These are phyloP conservation scores for Aspergillus fructus DNA, from an alignment of 2,329 filamentous ascomycete species.

Conservation along the genomic window DNA sequence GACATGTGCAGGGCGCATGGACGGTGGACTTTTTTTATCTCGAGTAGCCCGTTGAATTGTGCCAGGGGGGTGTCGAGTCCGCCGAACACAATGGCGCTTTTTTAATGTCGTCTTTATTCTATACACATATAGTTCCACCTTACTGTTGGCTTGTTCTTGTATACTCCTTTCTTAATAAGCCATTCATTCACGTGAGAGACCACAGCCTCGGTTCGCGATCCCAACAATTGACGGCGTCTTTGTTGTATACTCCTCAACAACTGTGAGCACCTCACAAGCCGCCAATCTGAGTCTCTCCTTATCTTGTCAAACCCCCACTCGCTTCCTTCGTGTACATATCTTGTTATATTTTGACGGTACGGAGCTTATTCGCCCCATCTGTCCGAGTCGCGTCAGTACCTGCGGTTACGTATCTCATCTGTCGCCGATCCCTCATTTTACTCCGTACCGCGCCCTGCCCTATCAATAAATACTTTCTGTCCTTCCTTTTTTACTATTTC, in stretches of 20 bases:
- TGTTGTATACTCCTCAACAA: neutral
- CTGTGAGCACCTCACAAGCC: neutral
- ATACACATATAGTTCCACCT: neutral
- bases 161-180: neutral
- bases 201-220: slow-evolving; percentile 3
- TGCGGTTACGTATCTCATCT: neutral
- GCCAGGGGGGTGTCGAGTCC: slow-evolving; percentile 41
- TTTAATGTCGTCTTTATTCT: slow-evolving; percentile 22
- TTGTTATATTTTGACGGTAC: neutral
- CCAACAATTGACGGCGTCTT: slow-evolving; percentile 3
- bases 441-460: neutral
- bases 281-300: neutral
- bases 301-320: neutral
- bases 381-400: neutral
- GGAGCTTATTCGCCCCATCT: neutral
- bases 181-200: slow-evolving; percentile 1
- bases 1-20: slow-evolving; percentile 31
- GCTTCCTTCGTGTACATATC: neutral
- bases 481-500: neutral
- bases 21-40: slow-evolving; percentile 40
- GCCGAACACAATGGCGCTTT: slow-evolving; percentile 46
- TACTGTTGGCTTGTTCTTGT: neutral
- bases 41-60: slow-evolving; percentile 42
- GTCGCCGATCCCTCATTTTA: neutral
- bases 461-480: neutral